These are phyloP conservation scores for Aspergillus carlsbadensis DNA, from an alignment of 495 filamentous ascomycete species.

Conservation along the genomic window DNA sequence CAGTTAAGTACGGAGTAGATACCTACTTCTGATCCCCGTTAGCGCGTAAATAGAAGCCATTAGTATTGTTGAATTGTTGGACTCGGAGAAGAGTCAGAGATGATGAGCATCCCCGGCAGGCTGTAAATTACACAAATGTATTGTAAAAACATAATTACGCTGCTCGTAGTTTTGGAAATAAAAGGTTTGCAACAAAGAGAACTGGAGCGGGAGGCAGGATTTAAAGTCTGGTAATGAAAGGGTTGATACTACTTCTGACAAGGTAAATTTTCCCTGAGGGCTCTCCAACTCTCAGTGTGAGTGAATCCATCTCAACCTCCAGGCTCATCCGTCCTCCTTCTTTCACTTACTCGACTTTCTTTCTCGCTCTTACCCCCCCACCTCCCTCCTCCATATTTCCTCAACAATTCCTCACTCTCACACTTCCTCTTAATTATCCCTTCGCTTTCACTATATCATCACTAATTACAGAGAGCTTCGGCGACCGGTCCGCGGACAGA, in stretches of 20 bases:
- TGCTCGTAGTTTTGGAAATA: too few relatives aligned
- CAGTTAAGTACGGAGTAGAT: too few relatives aligned
- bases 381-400: not conserved
- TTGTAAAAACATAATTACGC: too few relatives aligned
- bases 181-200: too few relatives aligned
- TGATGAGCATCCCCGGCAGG: too few relatives aligned
- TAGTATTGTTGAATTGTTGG: not conserved
- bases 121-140: too few relatives aligned
- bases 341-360: constrained; percentile 17
- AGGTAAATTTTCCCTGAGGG: constrained; percentile 7
- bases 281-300: constrained; percentile 6
- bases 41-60: not conserved
- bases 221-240: too few relatives aligned
- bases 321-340: constrained; percentile 17
- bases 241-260: not conserved
- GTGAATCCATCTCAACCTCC: constrained; percentile 8
- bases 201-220: too few relatives aligned
- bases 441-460: not conserved
- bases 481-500: not conserved
- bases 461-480: not conserved
- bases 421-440: not conserved
- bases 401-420: not conserved
- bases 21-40: not conserved
- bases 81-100: not conserved
- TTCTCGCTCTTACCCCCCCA: not conserved